phyloP scores from a whole-genome alignment of 2,329 filamentous ascomycete species.

The Dothistroma septosporum region DNA sequence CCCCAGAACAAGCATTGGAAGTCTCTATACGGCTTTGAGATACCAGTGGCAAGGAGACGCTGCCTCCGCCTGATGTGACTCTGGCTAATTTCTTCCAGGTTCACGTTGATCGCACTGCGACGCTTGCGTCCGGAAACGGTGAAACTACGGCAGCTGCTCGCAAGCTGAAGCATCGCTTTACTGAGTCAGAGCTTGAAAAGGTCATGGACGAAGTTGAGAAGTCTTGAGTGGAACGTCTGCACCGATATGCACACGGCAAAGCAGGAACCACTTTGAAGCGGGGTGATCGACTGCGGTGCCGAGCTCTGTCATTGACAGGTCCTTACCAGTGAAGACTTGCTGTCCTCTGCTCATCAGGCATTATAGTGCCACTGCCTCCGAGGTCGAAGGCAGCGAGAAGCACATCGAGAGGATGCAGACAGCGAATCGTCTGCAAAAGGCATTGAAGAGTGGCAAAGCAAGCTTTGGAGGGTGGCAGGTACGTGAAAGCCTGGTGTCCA shows the following conservation, averaged over 20 bases:
- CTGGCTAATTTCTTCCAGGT: slow-evolving; percentile 39
- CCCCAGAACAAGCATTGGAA: slow-evolving; percentile 2
- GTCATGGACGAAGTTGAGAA: slow-evolving; percentile 60
- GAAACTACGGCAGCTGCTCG: slow-evolving; percentile 55
- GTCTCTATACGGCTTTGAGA: slow-evolving; percentile 55
- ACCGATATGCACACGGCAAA: neutral
- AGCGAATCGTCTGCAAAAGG: slow-evolving; percentile 51
- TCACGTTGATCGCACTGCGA: slow-evolving; percentile 56
- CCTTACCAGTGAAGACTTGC: neutral
- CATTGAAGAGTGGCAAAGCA: slow-evolving; percentile 47
- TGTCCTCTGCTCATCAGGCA: neutral
- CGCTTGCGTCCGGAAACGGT: slow-evolving; percentile 50
- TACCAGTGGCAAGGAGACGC: slow-evolving; percentile 61
- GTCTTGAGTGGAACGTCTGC: slow-evolving; percentile 10
- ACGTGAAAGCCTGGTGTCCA: slow-evolving; percentile 6
- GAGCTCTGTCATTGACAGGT: neutral
- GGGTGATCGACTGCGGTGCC: neutral
- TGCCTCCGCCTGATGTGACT: neutral
- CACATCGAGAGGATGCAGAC: slow-evolving; percentile 45
- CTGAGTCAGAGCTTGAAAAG: slow-evolving; percentile 59
- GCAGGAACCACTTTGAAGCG: neutral
- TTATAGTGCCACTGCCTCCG: too few species aligned
- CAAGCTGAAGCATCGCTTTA: slow-evolving; percentile 78
- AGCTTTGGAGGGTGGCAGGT: slow-evolving; percentile 58
- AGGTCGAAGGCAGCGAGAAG: slow-evolving; percentile 9